These are phyloP conservation scores for Acarospora socialis DNA, from an alignment of 2,329 filamentous ascomycete genomes.

Conservation along the genomic window DNA sequence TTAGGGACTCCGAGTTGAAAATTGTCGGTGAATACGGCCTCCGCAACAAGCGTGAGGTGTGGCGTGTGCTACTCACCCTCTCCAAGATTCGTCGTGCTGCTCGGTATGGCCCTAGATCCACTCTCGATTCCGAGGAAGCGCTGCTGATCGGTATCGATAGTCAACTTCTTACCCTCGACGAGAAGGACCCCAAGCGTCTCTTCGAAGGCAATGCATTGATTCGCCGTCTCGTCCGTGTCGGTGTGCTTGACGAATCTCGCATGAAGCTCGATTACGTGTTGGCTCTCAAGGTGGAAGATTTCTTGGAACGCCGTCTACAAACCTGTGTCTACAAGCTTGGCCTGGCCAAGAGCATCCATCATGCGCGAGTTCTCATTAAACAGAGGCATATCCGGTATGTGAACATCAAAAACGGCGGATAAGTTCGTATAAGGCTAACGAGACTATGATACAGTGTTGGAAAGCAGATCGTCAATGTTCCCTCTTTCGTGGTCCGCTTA, in stretches of 20 bases:
- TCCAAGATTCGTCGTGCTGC: conserved; percentile 99
- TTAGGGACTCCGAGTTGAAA: conserved; percentile 98
- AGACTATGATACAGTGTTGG: conserved; percentile 50
- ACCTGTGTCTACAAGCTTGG: conserved; percentile 99
- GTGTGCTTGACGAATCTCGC: conserved; percentile 99
- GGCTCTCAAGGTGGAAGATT: conserved; percentile 98
- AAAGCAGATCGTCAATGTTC: conserved; percentile 99
- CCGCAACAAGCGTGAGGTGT: conserved; percentile 99
- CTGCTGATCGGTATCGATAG: conserved; percentile 34
- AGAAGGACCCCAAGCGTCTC: conserved; percentile 99
- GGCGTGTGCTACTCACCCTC: conserved; percentile 97
- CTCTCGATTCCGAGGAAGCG: conserved; percentile 6
- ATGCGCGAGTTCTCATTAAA: conserved; percentile 98
- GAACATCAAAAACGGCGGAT: not conserved
- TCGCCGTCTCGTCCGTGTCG: conserved; percentile 98
- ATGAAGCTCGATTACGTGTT: conserved; percentile 99
- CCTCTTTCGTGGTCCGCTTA: conserved; percentile 97
- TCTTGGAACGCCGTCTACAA: conserved; percentile 99
- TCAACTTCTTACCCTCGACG: conserved; percentile 98
- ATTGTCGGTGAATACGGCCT: conserved; percentile 99
- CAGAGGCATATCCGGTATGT: conserved; percentile 85
- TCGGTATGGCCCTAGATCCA: conserved; percentile 52
- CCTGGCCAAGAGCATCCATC: conserved; percentile 99
- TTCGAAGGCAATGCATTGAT: conserved; percentile 99
- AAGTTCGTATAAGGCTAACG: not conserved